phyloP scores from a whole-genome alignment of 2,329 filamentous ascomycete species.

The Aphanocladium album region DNA sequence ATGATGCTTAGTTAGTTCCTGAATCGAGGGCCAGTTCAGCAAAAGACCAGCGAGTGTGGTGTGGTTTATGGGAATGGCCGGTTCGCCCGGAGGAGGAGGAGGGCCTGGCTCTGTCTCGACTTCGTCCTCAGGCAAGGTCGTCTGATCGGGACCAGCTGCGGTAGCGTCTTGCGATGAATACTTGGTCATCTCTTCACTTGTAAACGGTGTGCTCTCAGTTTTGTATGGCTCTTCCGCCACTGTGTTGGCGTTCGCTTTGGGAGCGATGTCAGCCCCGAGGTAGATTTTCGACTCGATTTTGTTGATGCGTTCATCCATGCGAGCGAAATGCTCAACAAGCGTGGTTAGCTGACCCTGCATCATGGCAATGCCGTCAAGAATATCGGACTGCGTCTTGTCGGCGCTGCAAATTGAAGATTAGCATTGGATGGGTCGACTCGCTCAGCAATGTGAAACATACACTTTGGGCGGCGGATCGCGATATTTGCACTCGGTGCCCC shows the following conservation, averaged over 20 bases:
- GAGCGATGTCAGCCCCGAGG: neutral
- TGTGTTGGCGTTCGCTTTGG: neutral
- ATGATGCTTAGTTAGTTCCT: conserved; percentile 52
- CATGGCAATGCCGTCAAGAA: conserved; percentile 48
- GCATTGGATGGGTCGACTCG: neutral
- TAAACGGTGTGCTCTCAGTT: conserved; percentile 23
- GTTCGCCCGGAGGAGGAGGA: conserved; percentile 51
- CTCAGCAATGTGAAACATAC: conserved; percentile 48
- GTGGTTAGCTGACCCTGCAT: conserved; percentile 34
- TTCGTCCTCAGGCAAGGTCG: conserved; percentile 36
- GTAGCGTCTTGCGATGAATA: neutral
- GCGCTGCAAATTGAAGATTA: conserved; percentile 34
- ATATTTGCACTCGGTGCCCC: conserved; percentile 78
- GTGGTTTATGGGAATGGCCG: conserved; percentile 77
- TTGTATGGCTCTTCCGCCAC: conserved; percentile 16
- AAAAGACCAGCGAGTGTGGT: conserved; percentile 85
- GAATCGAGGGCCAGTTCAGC: conserved; percentile 66
- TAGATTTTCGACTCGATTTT: conserved; percentile 28
- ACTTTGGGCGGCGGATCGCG: conserved; percentile 88
- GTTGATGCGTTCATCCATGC: conserved; percentile 33
- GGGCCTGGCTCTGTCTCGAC: conserved; percentile 48
- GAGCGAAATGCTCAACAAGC: conserved; percentile 33
- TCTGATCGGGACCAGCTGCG: conserved; percentile 11
- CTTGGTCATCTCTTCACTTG: conserved; percentile 20
- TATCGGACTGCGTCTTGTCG: conserved; percentile 57